Evolutionary conservation across 2,329 filamentous ascomycete species (phyloP), one percentile per base, ranked within the genome.

Genomic region (Calonectria pseudoturangicola): DNA sequence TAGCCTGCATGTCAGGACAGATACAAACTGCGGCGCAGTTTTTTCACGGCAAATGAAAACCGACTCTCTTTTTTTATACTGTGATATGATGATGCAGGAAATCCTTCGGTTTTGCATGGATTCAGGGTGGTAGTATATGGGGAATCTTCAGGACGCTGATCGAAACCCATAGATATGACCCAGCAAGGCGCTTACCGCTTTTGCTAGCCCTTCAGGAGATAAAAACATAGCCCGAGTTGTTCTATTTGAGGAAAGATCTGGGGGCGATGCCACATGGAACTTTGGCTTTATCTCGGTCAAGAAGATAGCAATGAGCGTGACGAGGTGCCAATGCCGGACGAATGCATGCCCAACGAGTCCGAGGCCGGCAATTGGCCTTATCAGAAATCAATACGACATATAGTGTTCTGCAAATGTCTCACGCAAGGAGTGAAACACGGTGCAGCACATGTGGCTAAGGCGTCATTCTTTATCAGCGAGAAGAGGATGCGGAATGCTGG

Each of bases 401-500:
- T 27, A 21, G 8, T n/a, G n/a, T n/a, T 56, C 28, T 45, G 4
- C 39, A 25, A 36, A 48, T 58, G 28, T 47, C 21, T 47, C 18
- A 16, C 27, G 21, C 30, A n/a, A 5, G 21, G 16, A 50, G 27
- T 10, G 6, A 30, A 47, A 25, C 45, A 8, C 13, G 18, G 43
- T 10, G 15, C 6, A 51, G 30, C 16, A 3, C 33, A 13, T 58
- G 54, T 41, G 33, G 33, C 54, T 41, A 15, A 58, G 33, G n/a
- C n/a, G 15, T 18, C 6, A 2, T 41, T 30, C 41, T 39, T 51
- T 45, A 43, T 58, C 41, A 21, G 13, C 27, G n/a, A 36, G 10
- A 33, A 21, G 18, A n/a, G 16, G 16, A 67, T n/a, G 45, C 74
- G 75, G 74, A 79, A 79, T 77, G 77, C 21, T 72, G 70, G 71